phyloP scores from a whole-genome alignment of 768 basidiomycete species.

The Plicaturopsis crispa region DNA sequence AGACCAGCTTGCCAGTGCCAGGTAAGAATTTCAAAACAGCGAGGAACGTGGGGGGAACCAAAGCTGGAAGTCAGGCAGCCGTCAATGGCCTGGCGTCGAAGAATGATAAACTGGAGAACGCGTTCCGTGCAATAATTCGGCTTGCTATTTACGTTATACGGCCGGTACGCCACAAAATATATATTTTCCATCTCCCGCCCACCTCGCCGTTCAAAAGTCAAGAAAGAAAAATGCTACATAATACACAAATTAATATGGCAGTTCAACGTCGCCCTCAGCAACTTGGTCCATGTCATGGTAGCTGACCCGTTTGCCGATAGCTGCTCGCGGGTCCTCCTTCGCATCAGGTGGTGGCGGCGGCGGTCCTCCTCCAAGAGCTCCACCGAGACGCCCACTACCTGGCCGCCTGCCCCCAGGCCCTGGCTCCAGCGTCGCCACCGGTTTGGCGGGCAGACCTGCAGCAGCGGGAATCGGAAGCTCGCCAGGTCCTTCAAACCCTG shows the following conservation, averaged over 20 bases:
- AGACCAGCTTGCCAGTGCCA: too few species aligned
- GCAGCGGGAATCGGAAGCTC: conserved; percentile 47
- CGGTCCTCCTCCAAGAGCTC: conserved; percentile 41
- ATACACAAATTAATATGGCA: conserved; percentile 27
- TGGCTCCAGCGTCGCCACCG: conserved; percentile 47
- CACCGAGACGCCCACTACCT: conserved; percentile 28
- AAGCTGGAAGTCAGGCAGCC: too few species aligned
- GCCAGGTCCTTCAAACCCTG: conserved; percentile 31
- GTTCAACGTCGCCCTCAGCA: conserved; percentile 69
- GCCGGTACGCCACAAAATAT: too few species aligned
- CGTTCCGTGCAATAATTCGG: too few species aligned
- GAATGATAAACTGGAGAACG: too few species aligned
- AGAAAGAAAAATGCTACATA: not conserved
- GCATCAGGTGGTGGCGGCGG: conserved; percentile 84
- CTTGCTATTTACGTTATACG: too few species aligned
- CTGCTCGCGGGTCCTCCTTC: conserved; percentile 89
- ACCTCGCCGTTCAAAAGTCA: too few species aligned
- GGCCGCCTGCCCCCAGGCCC: conserved; percentile 37
- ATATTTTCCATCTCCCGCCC: too few species aligned
- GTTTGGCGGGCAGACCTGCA: conserved; percentile 78
- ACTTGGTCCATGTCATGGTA: conserved; percentile 96
- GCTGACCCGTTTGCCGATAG: conserved; percentile 82
- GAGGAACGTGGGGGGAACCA: too few species aligned
- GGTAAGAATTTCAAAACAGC: too few species aligned
- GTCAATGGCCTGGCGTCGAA: too few species aligned